Conservation (phyloP, 2,329 filamentous ascomycete genomes). For the Clarireedia paspali region DNA sequence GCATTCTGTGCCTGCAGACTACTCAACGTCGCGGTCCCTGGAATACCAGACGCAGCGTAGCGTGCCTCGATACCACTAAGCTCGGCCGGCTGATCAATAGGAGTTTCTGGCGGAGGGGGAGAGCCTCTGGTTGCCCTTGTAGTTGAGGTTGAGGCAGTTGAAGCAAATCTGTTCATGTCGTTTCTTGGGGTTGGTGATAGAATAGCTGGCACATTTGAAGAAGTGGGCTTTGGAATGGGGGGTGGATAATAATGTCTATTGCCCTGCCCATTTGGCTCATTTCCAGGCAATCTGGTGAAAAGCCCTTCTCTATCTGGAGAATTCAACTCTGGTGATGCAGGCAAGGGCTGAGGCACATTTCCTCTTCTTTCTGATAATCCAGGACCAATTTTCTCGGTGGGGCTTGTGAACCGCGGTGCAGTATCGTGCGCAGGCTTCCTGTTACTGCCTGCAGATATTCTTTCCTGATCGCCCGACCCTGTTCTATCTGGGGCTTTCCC, state of each 20-base stretch:
- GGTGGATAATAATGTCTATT: slow-evolving; percentile 47
- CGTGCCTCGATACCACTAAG: slow-evolving; percentile 78
- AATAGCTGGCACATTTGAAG: slow-evolving; percentile 20
- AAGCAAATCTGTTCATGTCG: slow-evolving; percentile 57
- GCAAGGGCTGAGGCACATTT: slow-evolving; percentile 72
- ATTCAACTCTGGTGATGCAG: slow-evolving; percentile 73
- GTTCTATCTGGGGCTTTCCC: slow-evolving; percentile 18
- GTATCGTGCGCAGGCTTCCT: slow-evolving; percentile 28
- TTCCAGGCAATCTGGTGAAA: slow-evolving; percentile 52
- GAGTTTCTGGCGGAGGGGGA: slow-evolving; percentile 89
- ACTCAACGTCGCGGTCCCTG: slow-evolving; percentile 74
- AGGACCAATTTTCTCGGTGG: slow-evolving; percentile 50
- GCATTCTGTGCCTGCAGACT: slow-evolving; percentile 67
- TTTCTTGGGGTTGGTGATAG: slow-evolving; percentile 25
- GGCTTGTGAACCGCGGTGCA: slow-evolving; percentile 28
- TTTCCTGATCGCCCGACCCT: slow-evolving; percentile 13
- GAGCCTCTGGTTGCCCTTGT: slow-evolving; percentile 88
- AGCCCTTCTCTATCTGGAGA: slow-evolving; percentile 70
- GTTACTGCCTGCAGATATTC: slow-evolving; percentile 13
- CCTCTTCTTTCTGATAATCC: slow-evolving; percentile 75
- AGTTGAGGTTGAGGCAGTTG: slow-evolving; percentile 87
- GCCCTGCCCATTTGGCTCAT: slow-evolving; percentile 15
- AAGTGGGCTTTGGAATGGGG: slow-evolving; percentile 32
- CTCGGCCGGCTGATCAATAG: slow-evolving; percentile 63
- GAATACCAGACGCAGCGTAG: slow-evolving; percentile 86